Evolutionary conservation across 768 basidiomycete species (phyloP), one percentile per base, ranked within the genome.

Genomic region (Phlebiopsis gigantea): DNA sequence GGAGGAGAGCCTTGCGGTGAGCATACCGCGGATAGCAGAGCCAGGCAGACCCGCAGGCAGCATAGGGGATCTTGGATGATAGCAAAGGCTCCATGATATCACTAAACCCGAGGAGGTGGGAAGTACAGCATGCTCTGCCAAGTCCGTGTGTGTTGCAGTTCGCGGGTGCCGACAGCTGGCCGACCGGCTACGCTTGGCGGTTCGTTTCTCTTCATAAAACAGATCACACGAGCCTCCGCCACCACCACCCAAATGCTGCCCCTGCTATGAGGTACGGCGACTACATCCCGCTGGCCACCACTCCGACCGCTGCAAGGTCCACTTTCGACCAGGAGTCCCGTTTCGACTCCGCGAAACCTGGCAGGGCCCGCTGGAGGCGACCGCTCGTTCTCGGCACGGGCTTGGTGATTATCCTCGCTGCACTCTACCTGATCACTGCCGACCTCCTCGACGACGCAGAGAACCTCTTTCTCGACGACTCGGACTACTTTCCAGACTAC

Each of bases 271-370:
- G 46, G 44, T 45, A 55, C 53, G 45, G 28, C 30, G 58, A 59
- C 53, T 65, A 65, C 53, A 60, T 63, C 46, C 64, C 64, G 49
- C 58, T 65, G 50, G 48, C 64, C 41, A 62, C 62, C 26, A 56
- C 61, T 28, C 48, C 62, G 17, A 50, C 60, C 15, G 26, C 48
- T 24, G 60, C 57, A 22, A 56, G 25, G 25, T 8, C 22, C 50
- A 9, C 12, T 12, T 21, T 21, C 29, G 56, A 54, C 17, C 53
- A 49, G 45, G 30, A 46, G 24, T 50, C 46, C 42, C 21, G 42
- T 21, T 24, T 49, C 21, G 57, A 29, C 30, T 31, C 42, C 50
- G n/a, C 25, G 10, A 31, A 19, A 6, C 25, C 46, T 30, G 50
- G 24, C 44, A n/a, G 25, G 25, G 4, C 57, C 46, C 31, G 42